Evolutionary conservation across 2,329 filamentous ascomycete species (phyloP), one percentile per base, ranked within the genome.

Genomic region (Ilyonectria mors-panacis): DNA sequence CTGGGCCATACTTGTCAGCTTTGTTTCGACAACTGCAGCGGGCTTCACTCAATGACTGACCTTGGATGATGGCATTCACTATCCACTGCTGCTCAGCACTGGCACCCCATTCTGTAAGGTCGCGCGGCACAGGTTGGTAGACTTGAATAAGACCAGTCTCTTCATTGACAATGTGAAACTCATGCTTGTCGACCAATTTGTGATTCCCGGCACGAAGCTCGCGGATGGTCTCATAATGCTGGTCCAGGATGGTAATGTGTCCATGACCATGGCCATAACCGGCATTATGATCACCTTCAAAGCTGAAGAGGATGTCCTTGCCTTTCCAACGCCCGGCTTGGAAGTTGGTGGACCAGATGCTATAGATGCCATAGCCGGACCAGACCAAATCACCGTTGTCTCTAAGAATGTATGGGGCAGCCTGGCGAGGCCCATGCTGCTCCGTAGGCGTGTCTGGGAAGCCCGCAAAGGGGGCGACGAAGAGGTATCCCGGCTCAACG

Each of bases 371-470:
- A 60, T 86, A 86, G 2, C 87, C 86, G 1, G 87, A 89, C 87
- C 87, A 89, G 23, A 90, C 80, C 0, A 89, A 79, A 56, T 88
- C 85, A 2, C 87, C 87, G 35, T 86, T 77, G 70, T 87, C 83
- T 6, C 82, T 81, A 70, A 88, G 85, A 69, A 89, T 89, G 73
- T 89, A 89, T 0, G 87, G 84, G 0, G 80, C 86, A 1, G 85
- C 81, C 75, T 89, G 87, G 6, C 82, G 81, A 2, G 86, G 86
- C 0, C 84, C 85, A 64, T 84, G 80, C 63, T 79, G 80, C 67
- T 79, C 80, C 13, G 73, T 73, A 10, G 76, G 76, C 1, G 78
- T 79, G 59, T 81, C 80, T 21, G 75, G 75, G 21, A 75, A 77
- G 6, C 80, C 80, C 0, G 79, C 76, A 57, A 81, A 82, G 6